Evolutionary conservation across 2,329 filamentous ascomycete genomes (phyloP), one percentile per base, ranked within the genome.

Genomic region (Talaromyces marneffei): DNA sequence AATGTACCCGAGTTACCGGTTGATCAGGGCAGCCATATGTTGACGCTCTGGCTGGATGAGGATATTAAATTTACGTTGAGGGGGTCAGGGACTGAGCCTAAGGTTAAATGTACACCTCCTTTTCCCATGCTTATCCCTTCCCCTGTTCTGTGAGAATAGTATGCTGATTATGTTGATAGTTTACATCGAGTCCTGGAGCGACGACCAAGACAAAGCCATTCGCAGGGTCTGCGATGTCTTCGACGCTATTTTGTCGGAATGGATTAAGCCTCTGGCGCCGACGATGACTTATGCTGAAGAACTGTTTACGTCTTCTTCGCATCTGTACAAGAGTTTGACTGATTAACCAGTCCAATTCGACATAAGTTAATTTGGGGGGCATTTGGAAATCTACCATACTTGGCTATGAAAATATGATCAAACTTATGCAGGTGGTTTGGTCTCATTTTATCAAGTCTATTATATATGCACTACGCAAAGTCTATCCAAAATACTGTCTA

Each of bases 81-180:
- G 66, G 84, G 81, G 1, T 86, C 84, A 2, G 85, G 85, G 1
- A 88, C 85, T 1, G 85, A 88, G 71, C 85, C 85, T 0, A 88
- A 88, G 76, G 85, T 88, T 64, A 88, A 88, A 68, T 72, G 79
- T 80, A 56, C 31, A 7, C 9, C 20, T 23, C 31, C n/a, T 33
- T 29, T 4, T 31, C 27, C 40, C 9, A n/a, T n/a, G n/a, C n/a
- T n/a, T 14, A 14, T 46, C 33, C 42, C 6, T 4, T 33, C 1
- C 2, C 35, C 39, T 10, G 3, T 23, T 25, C 23, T 27, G n/a
- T 29, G 18, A 20, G n/a, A 8, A 3, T 54, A 14, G 23, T 50
- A n/a, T 40, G n/a, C 37, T 60, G 12, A 55, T 42, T 46, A 20
- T 14, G 18, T 40, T 4, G 2, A n/a, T 7, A 77, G 76, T 76